Percentiles rank a stretch among this genome's conserved stretches.
Conservation (phyloP, 2,329 filamentous ascomycete genomes). For the Talaromyces sp. region DNA sequence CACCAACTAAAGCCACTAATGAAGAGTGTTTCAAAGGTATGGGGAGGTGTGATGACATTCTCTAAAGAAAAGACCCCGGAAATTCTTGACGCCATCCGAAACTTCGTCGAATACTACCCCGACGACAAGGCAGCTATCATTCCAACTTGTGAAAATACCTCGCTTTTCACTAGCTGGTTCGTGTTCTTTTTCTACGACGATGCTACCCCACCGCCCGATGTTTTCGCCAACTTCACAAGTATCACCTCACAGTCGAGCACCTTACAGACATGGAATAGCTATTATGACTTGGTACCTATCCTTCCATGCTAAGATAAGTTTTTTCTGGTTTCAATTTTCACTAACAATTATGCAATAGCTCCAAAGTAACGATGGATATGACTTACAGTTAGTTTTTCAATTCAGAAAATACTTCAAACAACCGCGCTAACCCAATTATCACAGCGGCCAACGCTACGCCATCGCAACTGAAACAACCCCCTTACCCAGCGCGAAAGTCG, state of each 20-base stretch:
- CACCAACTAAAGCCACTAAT: not conserved
- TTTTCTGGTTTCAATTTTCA: not conserved
- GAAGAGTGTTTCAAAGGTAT: slow-evolving; percentile 24
- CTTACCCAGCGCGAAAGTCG: slow-evolving; percentile 25
- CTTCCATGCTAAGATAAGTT: not conserved
- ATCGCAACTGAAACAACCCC: slow-evolving; percentile 36
- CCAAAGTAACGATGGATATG: slow-evolving; percentile 38
- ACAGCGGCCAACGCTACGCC: slow-evolving; percentile 32
- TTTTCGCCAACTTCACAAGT: slow-evolving; percentile 53
- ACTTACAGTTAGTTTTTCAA: slow-evolving; percentile 18
- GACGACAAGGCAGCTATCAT: slow-evolving; percentile 59
- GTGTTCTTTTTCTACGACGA: slow-evolving; percentile 61
- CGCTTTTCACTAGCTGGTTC: slow-evolving; percentile 49
- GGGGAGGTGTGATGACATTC: slow-evolving; percentile 44
- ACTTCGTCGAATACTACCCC: slow-evolving; percentile 42
- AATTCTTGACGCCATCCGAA: slow-evolving; percentile 25
- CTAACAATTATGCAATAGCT: slow-evolving; percentile 14
- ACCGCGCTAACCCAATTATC: not conserved
- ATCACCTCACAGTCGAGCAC: slow-evolving; percentile 41
- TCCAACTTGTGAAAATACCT: slow-evolving; percentile 46
- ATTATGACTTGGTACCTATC: slow-evolving; percentile 39
- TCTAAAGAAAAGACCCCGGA: slow-evolving; percentile 31
- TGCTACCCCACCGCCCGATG: slow-evolving; percentile 43
- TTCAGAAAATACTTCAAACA: not conserved
- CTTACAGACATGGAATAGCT: slow-evolving; percentile 41